Evolutionary conservation across 1,284 basidiomycete genomes (phyloP), one percentile per base, ranked within the genome.

Genomic region (Tilletia caries): DNA sequence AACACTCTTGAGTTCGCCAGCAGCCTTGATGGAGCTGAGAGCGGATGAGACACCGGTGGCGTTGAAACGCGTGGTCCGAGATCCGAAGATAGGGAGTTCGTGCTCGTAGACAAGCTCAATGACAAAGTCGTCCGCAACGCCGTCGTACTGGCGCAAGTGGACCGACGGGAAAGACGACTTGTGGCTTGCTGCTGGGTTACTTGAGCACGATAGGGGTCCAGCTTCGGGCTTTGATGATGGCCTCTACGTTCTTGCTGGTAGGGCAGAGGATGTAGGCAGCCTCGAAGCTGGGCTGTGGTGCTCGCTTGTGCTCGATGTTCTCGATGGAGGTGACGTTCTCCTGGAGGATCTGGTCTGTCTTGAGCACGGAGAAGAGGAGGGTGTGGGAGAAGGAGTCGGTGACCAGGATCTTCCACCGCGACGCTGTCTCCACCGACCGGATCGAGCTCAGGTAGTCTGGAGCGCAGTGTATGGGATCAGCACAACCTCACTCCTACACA

Each of bases 221-320:
- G 66, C 98, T 95, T 23, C 87, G 67, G 48, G 82, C 81, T 13
- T 73, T 70, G 77, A 98, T 91, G 80, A 99, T 87, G 23, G 94
- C 89, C 72, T 96, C 91, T 64, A 98, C 89, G 83, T 98, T 98
- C 85, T 93, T 91, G 2, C 89, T 89, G 0, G 96, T 98, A 15
- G 96, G 92, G 87, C 95, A 95, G 72, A 98, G 86, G 73, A 98
- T 86, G 84, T 98, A 98, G 78, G 73, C 74, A 4, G 81, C 79
- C 67, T 82, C 81, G 67, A 76, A 77, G 8, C 66, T 66, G 4
- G 79, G 67, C 67, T 80, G 73, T 0, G 76, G 62, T n/a, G 75
- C 72, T 13, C 54, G 50, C 23, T 76, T 68, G 23, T 70, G 48
- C 67, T 82, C 80, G 34, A 82, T 81, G 68, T 76, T 79, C 66